Base-by-base conservation (phyloP, 306 rosid species). In the Crataegus laevigata region DNA sequence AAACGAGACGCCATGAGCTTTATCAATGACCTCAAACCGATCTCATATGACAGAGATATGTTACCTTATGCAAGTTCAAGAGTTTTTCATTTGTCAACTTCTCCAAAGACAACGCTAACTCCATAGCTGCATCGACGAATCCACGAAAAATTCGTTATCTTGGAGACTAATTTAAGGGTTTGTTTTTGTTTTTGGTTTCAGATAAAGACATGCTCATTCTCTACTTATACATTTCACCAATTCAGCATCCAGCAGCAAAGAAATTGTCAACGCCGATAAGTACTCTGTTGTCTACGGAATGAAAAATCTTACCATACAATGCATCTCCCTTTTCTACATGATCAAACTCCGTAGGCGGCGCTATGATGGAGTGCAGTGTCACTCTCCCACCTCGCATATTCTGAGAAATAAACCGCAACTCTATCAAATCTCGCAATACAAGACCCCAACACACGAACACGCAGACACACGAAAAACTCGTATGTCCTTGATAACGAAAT, bases 301-400 rank as follows among this genome's bases (percentile, higher is more conserved):
- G 77, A 43, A 73, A 15, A 43, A 29, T 84, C 85, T 34, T 72
- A 91, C 98, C 94, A 51, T 85, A 67, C 32, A 91, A 71, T 5
- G 96, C 98, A 78, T 94, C 97, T 22, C 94, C 92, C 78, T 84
- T 91, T 29, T 91, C 88, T 50, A n/a, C 74, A 75, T 89, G 83
- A 26, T 81, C 94, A 77, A 84, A 91, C 58, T 91, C 94, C 21
- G 94, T 77, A 42, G 85, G 81, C 6, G 97, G 96, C 82, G 75
- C 77, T 75, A 86, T 78, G 25, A 94, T 81, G 34, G 86, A 68
- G 69, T 90, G 93, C 73, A 94, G 57, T 73, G 62, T 85, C 69
- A 94, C 98, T 81, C 74, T 90, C 38, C 98, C 98, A 70, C 97
- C 98, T 9, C 96, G 85, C 68, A 68, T 87, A 81, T 94, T 94